Conservation (phyloP, 1,284 basidiomycete genomes). For the Fomitopsis betulina region DNA sequence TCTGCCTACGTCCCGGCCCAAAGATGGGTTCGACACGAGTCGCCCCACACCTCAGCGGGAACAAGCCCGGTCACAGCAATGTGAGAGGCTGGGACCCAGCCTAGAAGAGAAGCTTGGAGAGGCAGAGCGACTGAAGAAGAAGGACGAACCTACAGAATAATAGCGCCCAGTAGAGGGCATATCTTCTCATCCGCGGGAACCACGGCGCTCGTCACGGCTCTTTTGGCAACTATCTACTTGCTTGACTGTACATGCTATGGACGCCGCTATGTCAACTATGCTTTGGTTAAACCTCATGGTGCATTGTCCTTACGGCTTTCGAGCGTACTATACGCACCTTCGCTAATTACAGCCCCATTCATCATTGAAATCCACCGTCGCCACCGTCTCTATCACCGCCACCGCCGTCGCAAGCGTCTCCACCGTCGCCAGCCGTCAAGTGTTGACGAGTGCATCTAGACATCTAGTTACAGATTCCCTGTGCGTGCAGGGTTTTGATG, state of each 20-base stretch:
- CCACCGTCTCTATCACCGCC: constrained; percentile 29
- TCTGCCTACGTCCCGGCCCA: neutral
- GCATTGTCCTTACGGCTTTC: neutral
- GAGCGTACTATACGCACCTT: neutral
- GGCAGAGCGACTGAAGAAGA: neutral
- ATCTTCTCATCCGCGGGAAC: neutral
- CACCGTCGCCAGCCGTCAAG: constrained; percentile 31
- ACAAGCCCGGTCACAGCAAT: neutral
- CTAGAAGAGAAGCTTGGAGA: neutral
- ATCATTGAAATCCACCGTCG: too few relatives aligned
- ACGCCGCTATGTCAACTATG: neutral
- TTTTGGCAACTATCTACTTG: neutral
- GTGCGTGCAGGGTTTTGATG: neutral
- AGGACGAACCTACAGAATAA: too few relatives aligned
- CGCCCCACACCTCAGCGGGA: neutral
- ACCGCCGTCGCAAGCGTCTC: too few relatives aligned
- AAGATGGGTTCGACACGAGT: neutral
- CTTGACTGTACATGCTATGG: constrained; percentile 1
- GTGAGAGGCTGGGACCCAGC: neutral
- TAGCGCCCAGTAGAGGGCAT: too few relatives aligned
- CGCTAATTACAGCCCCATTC: neutral
- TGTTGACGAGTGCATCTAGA: too few relatives aligned
- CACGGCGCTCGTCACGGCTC: neutral
- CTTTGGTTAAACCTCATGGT: constrained; percentile 1
- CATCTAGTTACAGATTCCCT: neutral